Evolutionary conservation across 179 eudicot species (phyloP), one percentile per base, ranked within the genome.

Genomic region (Vitellaria paradoxa): DNA sequence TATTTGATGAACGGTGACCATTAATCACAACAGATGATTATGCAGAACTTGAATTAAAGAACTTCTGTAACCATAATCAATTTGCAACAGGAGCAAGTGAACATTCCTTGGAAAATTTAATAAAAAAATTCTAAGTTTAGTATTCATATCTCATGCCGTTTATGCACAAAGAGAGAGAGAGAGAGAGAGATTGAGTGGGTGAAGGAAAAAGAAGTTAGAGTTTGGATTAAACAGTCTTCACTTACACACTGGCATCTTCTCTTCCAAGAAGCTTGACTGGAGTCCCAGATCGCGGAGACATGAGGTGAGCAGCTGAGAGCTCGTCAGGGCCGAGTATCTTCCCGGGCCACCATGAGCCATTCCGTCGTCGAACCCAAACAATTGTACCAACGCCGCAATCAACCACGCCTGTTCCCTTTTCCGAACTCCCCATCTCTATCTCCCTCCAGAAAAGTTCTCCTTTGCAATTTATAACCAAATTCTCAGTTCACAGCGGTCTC

Each of bases 311-410:
- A 70, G 90, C 89, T 0, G 97, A 85, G 2, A 94, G 87, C 80
- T 93, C 97, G 49, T 91, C 88, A 0, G 92, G 81, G 7, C 99
- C 97, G 21, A 95, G 87, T 80, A 95, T 95, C 78, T 91, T 89
- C 26, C 97, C 99, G 0, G 99, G 99, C 97, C 99, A 93, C 99
- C 99, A 95, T 1, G 99, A 94, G 24, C 99, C 99, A 79, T 95
- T 95, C 59, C 99, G 84, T 75, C 99, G 81, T 18, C 99, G 85
- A 0, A 94, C 98, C 99, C 99, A 95, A 26, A 95, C 99, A 61
- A 95, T 93, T 60, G 95, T 79, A 47, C 99, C 99, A 9, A 89
- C 87, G 40, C 88, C 80, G 66, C 90, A 80, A 65, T 91, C 97
- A 8, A 53, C 82, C 67, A 81, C 83, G 72, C 87, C 88, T 71